Base-by-base conservation (phyloP, 2,329 filamentous ascomycete species). In the Ceratocystis harringtonii region DNA sequence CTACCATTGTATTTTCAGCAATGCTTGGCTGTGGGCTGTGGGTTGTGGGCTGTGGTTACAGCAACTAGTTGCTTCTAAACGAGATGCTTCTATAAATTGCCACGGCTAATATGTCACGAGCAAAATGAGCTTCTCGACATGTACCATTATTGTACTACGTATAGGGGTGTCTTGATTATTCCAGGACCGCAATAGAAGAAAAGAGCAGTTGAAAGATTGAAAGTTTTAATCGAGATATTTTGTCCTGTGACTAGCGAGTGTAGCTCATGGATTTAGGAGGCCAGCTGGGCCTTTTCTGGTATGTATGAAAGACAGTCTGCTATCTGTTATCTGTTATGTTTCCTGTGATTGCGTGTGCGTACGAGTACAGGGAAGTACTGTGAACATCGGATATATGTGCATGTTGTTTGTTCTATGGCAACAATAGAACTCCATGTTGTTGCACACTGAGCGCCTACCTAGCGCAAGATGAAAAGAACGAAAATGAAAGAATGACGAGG, bases 121-220 rank as follows among this genome's bases (percentile, higher is more conserved):
- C 32, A 36, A n/a, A 25, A 50, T 65, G 61, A 12, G 57, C 52
- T 41, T 41, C 61, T 66, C 55, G 41, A 30, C 50, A 32, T 76
- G 75, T 76, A 76, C 71, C 69, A 72, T 73, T 65, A 67, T 44
- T 71, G 61, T 69, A 69, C 66, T 64, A 68, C 43, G 58, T 58
- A 58, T 58, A 58, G 17, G 55, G 8, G 25, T 58, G 55, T 58
- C 17, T 36, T 58, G 10, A 19, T 17, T 41, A 41, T 41, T 41
- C 3, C 22, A 50, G 48, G 52, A 60, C 55, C 19, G 36, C 55
- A 64, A 44, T 48, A 5, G 25, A n/a, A 48, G 10, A 61, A 61
- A 48, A 17, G 61, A 45, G 8, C 36, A 63, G 58, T 19, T n/a
- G 8, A 55, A 32, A 62, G 43, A n/a, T 15, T 57, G 43, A 55